phyloP scores from a whole-genome alignment of 768 basidiomycete species.

The Serendipita sp. region DNA sequence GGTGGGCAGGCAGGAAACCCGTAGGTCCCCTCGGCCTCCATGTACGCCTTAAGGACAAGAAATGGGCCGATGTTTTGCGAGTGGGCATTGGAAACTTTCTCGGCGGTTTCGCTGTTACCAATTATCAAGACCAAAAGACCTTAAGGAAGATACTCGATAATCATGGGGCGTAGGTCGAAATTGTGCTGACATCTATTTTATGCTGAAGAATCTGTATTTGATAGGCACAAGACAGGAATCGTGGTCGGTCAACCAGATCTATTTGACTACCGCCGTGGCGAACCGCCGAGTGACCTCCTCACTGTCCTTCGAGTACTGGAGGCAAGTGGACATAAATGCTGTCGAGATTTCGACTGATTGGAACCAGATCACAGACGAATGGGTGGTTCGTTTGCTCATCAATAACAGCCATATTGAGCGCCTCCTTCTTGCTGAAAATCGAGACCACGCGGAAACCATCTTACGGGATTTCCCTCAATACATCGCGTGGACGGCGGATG shows the following conservation, averaged over 20 bases:
- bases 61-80: conserved; percentile 54
- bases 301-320: conserved; percentile 74
- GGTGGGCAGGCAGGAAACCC: conserved; percentile 51
- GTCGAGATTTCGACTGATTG: conserved; percentile 8
- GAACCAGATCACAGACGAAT: conserved; percentile 50
- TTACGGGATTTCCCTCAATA: conserved; percentile 28
- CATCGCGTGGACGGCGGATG: conserved; percentile 47
- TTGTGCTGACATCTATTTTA: background rate
- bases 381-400: conserved; percentile 67
- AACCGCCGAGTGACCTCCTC: conserved; percentile 41
- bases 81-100: conserved; percentile 41
- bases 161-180: background rate
- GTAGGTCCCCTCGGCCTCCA: conserved; percentile 67
- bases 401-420: conserved; percentile 59
- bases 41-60: conserved; percentile 55
- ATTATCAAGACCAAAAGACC: conserved; percentile 40
- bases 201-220: background rate
- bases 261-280: conserved; percentile 66
- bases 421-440: conserved; percentile 44
- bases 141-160: conserved; percentile 34
- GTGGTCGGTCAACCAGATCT: conserved; percentile 55
- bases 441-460: conserved; percentile 44
- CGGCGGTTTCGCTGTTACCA: conserved; percentile 58
- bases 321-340: conserved; percentile 25
- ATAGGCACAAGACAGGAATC: conserved; percentile 34